These are phyloP conservation scores for Papiliotrema terrestris DNA, from an alignment of 1,284 basidiomycete genomes.

Conservation along the genomic window DNA sequence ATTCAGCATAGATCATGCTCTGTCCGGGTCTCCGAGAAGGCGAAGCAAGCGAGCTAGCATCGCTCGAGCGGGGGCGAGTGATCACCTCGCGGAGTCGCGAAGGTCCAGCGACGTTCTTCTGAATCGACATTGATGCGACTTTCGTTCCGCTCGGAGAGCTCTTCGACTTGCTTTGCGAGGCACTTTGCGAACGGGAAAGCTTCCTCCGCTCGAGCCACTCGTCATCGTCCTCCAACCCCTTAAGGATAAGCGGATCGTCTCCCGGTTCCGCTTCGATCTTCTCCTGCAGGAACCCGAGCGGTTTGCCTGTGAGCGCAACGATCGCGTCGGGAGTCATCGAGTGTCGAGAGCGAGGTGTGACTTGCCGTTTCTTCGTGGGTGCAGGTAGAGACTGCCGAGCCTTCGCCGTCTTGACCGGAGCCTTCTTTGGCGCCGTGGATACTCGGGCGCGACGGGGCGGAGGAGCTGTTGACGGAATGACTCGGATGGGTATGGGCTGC, in stretches of 20 bases:
- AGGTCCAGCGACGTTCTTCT: not conserved
- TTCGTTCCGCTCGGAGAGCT: not conserved
- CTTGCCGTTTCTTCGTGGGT: not conserved
- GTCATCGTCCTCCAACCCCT: constrained; percentile 1
- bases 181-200: not conserved
- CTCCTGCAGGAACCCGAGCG: not conserved
- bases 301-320: not conserved
- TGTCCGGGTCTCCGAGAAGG: not conserved
- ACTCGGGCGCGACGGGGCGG: not conserved
- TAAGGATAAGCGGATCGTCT: constrained; percentile 5
- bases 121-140: not conserved
- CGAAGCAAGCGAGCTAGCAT: not conserved
- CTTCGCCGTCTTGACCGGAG: not conserved
- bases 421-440: not conserved
- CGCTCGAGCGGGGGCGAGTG: not conserved
- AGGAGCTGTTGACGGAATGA: constrained; percentile 1
- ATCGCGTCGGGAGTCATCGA: constrained; percentile 1
- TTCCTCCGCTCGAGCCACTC: not conserved
- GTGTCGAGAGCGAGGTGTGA: not conserved
- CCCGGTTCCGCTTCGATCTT: not conserved
- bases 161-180: not conserved
- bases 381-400: constrained; percentile 2
- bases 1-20: no score
- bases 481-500: not conserved
- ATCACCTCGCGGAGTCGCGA: not conserved